These are phyloP conservation scores for Talaromyces sp. DNA, from an alignment of 2,329 filamentous ascomycete species.

Conservation along the genomic window DNA sequence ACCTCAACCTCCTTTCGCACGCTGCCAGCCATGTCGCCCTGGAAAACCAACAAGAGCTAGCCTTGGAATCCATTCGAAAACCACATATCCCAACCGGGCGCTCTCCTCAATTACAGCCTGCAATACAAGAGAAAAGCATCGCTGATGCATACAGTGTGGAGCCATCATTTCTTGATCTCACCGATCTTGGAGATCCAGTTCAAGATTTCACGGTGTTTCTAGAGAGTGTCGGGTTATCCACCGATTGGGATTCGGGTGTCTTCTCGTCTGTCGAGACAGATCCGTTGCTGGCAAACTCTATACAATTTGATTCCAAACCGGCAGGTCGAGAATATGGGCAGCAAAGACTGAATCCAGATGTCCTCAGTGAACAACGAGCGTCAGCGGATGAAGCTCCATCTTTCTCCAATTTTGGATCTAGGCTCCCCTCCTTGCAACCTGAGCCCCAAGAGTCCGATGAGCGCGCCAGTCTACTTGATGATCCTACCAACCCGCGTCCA, in stretches of 20 bases:
- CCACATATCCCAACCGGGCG: conserved; percentile 34
- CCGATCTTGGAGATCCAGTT: conserved; percentile 49
- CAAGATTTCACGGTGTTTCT: conserved; percentile 51
- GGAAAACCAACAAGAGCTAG: conserved; percentile 44
- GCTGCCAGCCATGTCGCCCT: conserved; percentile 51
- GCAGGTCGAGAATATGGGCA: conserved; percentile 31
- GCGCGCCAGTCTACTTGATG: conserved; percentile 43
- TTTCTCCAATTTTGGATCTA: conserved; percentile 51
- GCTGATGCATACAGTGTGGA: conserved; percentile 46
- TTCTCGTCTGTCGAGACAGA: conserved; percentile 44
- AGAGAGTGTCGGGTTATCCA: conserved; percentile 51
- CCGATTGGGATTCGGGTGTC: conserved; percentile 51
- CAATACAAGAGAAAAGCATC: conserved; percentile 38
- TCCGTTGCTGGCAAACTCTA: conserved; percentile 36
- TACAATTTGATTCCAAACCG: conserved; percentile 40
- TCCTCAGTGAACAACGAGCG: conserved; percentile 40
- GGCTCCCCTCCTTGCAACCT: conserved; percentile 49
- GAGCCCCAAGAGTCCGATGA: conserved; percentile 48
- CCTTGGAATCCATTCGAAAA: conserved; percentile 39
- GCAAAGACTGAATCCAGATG: conserved; percentile 40
- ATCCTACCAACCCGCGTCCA: conserved; percentile 39
- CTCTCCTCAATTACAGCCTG: conserved; percentile 37
- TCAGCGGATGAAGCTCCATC: conserved; percentile 43
- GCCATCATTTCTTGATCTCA: conserved; percentile 47
- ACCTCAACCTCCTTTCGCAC: conserved; percentile 50